Evolutionary conservation across 306 rosid genomes (phyloP), one percentile per base, ranked within the genome.

Genomic region (Cucurbita pepo): DNA sequence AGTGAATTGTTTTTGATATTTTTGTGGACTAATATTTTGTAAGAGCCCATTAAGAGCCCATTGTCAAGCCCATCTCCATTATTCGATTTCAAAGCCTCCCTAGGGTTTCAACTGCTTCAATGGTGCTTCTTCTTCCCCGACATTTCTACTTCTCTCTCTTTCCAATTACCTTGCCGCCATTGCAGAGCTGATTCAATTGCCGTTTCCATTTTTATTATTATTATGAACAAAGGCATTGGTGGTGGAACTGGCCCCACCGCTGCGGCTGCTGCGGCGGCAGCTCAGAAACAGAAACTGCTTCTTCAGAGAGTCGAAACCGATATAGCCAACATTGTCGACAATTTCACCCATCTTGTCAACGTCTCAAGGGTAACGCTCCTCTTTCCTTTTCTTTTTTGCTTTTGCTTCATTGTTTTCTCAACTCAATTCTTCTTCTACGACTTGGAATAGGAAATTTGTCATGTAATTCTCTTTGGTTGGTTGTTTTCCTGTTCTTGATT

Each of bases 201-300:
- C 64, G 30, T 58, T 58, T 55, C 30, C 12, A 55, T 18, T 30
- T 30, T 13, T 25, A 58, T 58, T 30, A 58, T 58, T 30, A 58
- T 12, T 58, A 81, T 81, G 85, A 81, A 81, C 25, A 84, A 79
- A 59, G 77, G 81, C 38, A 84, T 58, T 22, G 82, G 72, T 3
- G 57, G 74, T 34, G 77, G 69, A 4, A 44, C 59, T n/a, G 83
- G 84, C 4, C 85, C 85, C 7, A 74, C 79, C 2, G 78, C 82
- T 0, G 82, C 77, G 1, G 85, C 85, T 1, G 81, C 81, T 3
- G 58, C 71, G 0, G 77, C 82, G 3, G 87, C 83, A 18, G 82
- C 96, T 55, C 96, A 93, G 84, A 93, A 86, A 86, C 98, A 93
- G 83, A 93, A 93, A 86, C 82, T 85, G 1, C 64, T 89, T 82